Base-by-base conservation (phyloP, 257 asterid genomes). In the Ballota nigra region DNA sequence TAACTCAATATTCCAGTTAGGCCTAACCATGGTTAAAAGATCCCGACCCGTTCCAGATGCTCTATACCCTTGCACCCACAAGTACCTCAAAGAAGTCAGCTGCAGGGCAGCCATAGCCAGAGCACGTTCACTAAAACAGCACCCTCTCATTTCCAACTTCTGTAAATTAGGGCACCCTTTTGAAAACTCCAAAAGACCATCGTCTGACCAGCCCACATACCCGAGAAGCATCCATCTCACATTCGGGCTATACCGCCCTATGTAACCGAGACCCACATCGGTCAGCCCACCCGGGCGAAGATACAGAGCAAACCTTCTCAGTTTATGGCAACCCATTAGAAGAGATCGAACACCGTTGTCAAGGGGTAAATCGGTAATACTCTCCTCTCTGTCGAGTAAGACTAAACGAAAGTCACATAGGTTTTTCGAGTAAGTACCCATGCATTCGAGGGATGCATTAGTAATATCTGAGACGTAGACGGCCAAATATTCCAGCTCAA, bases 201-300 rank as follows among this genome's bases (percentile, higher is more conserved):
- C 83, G 70, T 92, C 98, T 0, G 98, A 85, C 59, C 83, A 89
- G 15, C 97, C 98, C 2, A 84, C 91, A 11, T 70, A 84, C 22
- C 98, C 98, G 3, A 92, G 85, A 75, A 92, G 96, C 98, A 92
- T 92, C 96, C 97, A 92, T 70, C 96, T 84, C 24, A 89, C 80
- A 1, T 92, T 89, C 20, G 78, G 80, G 77, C 98, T 92, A 75
- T 89, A 79, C 55, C 20, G 72, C 61, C 98, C 98, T 2, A 92
- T 75, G 76, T 92, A 92, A 31, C 87, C 41, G 9, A 92, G 91
- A 12, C 98, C 98, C 52, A 75, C 75, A 45, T 92, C 98, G 0
- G 91, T 90, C 4, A 90, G 85, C 4, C 92, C 96, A 38, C 98
- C 98, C 0, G 79, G 79, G 29, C 96, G 84, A 15, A 92, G 89